Percentiles rank a stretch among this genome's conserved stretches.
These are phyloP conservation scores for Novymonas esmeraldas DNA, from an alignment of 208 protist species.

Conservation along the genomic window DNA sequence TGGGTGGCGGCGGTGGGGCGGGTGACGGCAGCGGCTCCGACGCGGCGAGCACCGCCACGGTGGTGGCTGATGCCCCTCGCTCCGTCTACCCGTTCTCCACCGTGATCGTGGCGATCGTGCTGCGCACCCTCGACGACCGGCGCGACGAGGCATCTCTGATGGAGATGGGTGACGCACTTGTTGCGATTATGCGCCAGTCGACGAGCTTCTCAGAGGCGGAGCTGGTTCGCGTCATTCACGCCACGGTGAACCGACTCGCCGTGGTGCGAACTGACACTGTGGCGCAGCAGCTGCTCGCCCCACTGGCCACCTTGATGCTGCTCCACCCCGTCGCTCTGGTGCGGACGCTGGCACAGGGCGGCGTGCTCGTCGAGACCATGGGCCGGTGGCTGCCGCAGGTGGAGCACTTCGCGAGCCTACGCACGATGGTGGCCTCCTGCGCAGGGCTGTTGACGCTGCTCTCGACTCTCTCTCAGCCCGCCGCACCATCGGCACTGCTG, in stretches of 20 bases:
- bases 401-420: slow-evolving; percentile 27
- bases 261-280: slow-evolving; percentile 51
- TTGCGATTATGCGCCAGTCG: slow-evolving; percentile 42
- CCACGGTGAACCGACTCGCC: slow-evolving; percentile 43
- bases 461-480: slow-evolving; percentile 6
- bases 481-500: not conserved
- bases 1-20: not conserved
- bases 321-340: slow-evolving; percentile 47
- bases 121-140: slow-evolving; percentile 33
- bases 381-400: slow-evolving; percentile 51
- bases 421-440: slow-evolving; percentile 36
- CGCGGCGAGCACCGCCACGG: not conserved
- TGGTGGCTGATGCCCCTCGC: slow-evolving; percentile 21
- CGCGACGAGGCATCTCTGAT: slow-evolving; percentile 50
- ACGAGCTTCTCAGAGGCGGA: slow-evolving; percentile 41
- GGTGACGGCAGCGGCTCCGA: not conserved
- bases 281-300: slow-evolving; percentile 50
- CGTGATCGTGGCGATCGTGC: slow-evolving; percentile 49
- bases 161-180: slow-evolving; percentile 47
- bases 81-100: slow-evolving; percentile 39
- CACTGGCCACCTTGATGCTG: slow-evolving; percentile 56
- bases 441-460: slow-evolving; percentile 49
- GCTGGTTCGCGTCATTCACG: slow-evolving; percentile 33
- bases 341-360: slow-evolving; percentile 33
- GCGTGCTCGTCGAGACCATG: slow-evolving; percentile 43